Evolutionary conservation across 192 early-diverging fungal species (phyloP), one percentile per base, ranked within the genome.

Genomic region (Geosiphon pyriformis): DNA sequence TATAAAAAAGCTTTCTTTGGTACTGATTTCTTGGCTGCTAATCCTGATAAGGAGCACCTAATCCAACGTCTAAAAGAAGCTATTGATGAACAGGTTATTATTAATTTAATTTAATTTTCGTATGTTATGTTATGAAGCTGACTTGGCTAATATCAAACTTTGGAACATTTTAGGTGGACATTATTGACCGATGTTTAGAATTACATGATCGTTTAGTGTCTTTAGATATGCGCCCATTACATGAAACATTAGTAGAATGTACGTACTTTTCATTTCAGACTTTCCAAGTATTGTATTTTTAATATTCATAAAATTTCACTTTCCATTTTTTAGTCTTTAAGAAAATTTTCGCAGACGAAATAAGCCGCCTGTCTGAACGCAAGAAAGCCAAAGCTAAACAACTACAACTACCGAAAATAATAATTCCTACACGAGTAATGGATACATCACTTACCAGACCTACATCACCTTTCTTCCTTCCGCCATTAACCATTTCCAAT

Each of bases 141-240:
- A n/a, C n/a, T n/a, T n/a, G n/a, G n/a, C n/a, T n/a, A n/a, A 42
- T 42, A 10, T 42, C 15, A 6, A 42, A 26, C 11, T 32, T 31
- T 69, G 29, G 33, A 29, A 27, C 10, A 20, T 20, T 33, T 23
- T 60, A 88, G 84, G 83, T 83, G 15, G 71, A 80, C 57, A 77
- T 87, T 33, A 70, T 90, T 25, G 78, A 82, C 47, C 50, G 77
- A 48, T 90, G 86, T 61, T 67, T 91, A 49, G 63, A 69, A 22
- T 52, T 88, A 25, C 90, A 92, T 65, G 81, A 80, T 15, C 60
- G 67, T 20, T 65, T 92, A 20, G 85, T 88, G 4, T 75, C 82
- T n/a, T 7, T 37, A 1, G 76, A 88, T 42, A 87, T 92, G 88
- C 60, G 85, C 50, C 90, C 90, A 17, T 78, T 92, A 46, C 90